These are phyloP conservation scores for Thoreauomyces humboldtii DNA, from an alignment of 192 early-diverging fungal genomes.

Conservation along the genomic window DNA sequence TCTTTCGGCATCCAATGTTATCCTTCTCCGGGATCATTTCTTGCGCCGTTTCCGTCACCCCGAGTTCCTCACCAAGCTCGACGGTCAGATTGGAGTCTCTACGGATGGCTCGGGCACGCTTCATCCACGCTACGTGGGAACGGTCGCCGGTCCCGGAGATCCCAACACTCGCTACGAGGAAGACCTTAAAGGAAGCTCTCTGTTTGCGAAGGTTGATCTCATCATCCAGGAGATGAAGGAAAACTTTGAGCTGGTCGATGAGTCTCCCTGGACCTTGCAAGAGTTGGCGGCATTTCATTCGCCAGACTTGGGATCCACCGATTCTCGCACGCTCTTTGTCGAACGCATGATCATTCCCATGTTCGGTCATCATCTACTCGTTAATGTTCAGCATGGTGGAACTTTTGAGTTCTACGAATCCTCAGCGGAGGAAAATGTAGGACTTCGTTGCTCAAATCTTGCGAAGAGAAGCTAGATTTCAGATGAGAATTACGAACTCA, in stretches of 20 bases:
- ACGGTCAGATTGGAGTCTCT: conserved; percentile 1
- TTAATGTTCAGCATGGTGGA: conserved; percentile 24
- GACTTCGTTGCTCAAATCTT: too few relatives aligned
- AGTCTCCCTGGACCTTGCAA: conserved; percentile 1
- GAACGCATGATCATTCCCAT: conserved; percentile 14
- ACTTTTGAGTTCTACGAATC: conserved; percentile 13
- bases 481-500: too few relatives aligned
- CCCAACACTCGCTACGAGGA: conserved; percentile 9
- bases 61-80: conserved; percentile 8
- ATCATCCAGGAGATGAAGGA: neutral
- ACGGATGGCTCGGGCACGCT: neutral
- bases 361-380: conserved; percentile 13
- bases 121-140: conserved; percentile 25
- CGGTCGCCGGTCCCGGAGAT: neutral
- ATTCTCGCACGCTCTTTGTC: neutral
- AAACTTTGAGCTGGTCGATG: neutral
- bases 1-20: conserved; percentile 6
- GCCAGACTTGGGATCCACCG: conserved; percentile 1
- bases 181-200: neutral
- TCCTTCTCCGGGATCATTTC: conserved; percentile 5
- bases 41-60: conserved; percentile 11
- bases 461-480: too few relatives aligned
- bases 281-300: conserved; percentile 4
- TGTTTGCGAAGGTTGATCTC: conserved; percentile 17
- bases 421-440: neutral